Evolutionary conservation across 2,329 filamentous ascomycete species (phyloP).

Genomic region (Sphaerulina musiva): DNA sequence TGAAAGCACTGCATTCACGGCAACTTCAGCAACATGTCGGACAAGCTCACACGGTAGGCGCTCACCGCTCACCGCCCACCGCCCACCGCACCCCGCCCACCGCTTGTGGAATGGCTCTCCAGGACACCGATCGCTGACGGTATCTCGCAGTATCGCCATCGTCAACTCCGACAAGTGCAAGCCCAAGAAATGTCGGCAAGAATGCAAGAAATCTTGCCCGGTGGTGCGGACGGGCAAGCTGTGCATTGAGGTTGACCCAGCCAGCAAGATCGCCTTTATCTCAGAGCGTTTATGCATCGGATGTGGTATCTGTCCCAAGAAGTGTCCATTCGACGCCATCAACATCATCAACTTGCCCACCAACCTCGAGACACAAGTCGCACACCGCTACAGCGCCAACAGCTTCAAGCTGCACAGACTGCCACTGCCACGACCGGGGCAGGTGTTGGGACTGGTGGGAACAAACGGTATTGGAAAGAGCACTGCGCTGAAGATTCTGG

Average conservation of each 20-base stretch:
- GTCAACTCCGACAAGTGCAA: slow-evolving; percentile 85
- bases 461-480: slow-evolving; percentile 99
- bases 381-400: slow-evolving; percentile 97
- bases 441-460: slow-evolving; percentile 92
- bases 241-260: slow-evolving; percentile 84
- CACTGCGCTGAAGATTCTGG: slow-evolving; percentile 98
- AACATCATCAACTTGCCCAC: slow-evolving; percentile 99
- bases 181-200: slow-evolving; percentile 77
- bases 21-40: slow-evolving; percentile 59
- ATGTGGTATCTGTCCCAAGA: slow-evolving; percentile 99
- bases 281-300: slow-evolving; percentile 94
- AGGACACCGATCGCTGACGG: slow-evolving; percentile 7
- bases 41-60: slow-evolving; percentile 78
- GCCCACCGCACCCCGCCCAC: neutral
- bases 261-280: slow-evolving; percentile 95
- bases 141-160: slow-evolving; percentile 76
- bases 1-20: slow-evolving; percentile 1
- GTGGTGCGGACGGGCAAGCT: slow-evolving; percentile 96
- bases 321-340: slow-evolving; percentile 97
- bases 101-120: neutral
- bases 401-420: slow-evolving; percentile 98
- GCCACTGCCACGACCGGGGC: slow-evolving; percentile 89
- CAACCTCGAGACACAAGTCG: slow-evolving; percentile 96
- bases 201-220: slow-evolving; percentile 98
- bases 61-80: neutral